phyloP scores from a whole-genome alignment of 768 basidiomycete genomes.

The Clathrus columnatus region DNA sequence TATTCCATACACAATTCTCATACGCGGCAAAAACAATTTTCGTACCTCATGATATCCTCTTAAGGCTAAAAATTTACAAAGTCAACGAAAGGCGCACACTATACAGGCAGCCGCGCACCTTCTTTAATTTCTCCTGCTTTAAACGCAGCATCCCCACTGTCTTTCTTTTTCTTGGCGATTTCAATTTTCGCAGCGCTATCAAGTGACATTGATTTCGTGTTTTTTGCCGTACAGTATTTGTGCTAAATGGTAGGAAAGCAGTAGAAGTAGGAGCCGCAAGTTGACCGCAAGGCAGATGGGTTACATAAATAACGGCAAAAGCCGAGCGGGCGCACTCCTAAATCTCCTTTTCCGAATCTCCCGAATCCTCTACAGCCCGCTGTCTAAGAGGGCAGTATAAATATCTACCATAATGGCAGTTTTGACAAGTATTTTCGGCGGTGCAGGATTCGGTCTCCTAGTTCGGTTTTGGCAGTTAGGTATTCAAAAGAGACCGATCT shows the following conservation, averaged over 20 bases:
- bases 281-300: too few species aligned
- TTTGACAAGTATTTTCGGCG: constrained; percentile 63
- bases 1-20: constrained; percentile 8
- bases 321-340: background rate
- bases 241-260: background rate
- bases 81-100: background rate
- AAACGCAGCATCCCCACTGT: constrained; percentile 57
- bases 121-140: constrained; percentile 52
- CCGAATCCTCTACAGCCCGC: too few species aligned
- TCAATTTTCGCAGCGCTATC: constrained; percentile 39
- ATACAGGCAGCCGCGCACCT: constrained; percentile 32
- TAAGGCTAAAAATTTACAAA: constrained; percentile 39
- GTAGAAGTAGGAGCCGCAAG: background rate
- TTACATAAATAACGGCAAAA: too few species aligned
- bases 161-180: constrained; percentile 61
- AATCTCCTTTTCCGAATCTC: background rate
- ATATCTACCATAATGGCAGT: constrained; percentile 41
- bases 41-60: constrained; percentile 63
- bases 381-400: background rate
- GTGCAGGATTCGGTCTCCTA: constrained; percentile 75
- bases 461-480: constrained; percentile 81
- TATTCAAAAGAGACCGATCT: constrained; percentile 71
- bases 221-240: background rate
- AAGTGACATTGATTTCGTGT: background rate
- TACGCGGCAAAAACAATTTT: background rate